Base-by-base conservation (phyloP, 2,329 filamentous ascomycete species). In the Parascedosporium putredinis region DNA sequence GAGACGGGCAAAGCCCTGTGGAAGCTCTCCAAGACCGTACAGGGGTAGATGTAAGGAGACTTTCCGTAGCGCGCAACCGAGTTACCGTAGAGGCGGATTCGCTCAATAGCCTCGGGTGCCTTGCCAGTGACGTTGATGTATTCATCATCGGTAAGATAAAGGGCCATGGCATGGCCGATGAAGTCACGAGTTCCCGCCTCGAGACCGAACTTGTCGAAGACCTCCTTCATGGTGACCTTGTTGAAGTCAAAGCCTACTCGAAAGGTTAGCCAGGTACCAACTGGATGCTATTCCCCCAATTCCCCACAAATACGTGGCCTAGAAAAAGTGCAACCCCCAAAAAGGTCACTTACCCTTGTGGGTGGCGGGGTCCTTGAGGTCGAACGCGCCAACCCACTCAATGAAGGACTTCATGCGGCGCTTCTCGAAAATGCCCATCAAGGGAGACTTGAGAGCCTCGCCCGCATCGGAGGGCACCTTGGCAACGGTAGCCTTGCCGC, bases 1-100 rank as follows among this genome's bases (percentile, higher is more conserved):
- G 50, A 98, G 80, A 67, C 93, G 90, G 55, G 93, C 93, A 62
- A 98, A 98, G 53, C 91, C 91, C 71, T 98, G 93, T 31, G 93
- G 94, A 51, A 98, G 84, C 74, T 98, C 93, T 65, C 87, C 93
- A 46, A 98, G 82, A 54, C 93, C 93, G 72, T 98, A 98, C 27
- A 97, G 83, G 93, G 94, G 76, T 98, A 98, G 73, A 98, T 97
- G 75, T 97, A 98, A 43, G 93, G 94, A 10, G 90, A 97, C 72
- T 96, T 97, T 70, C 93, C 93, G 70, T 97, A 97, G 55, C 91
- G 83, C 48, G 90, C 88, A 70, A 98, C 95, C 25, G 90, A 96
- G 78, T 95, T 95, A 59, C 91, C 94, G 69, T 98, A 98, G 44
- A 98, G 78, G 57, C 88, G 82, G 66, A 98, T 96, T 60, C 91